A percentile compares a stretch with the other conserved stretches of the same genome.
phyloP scores from a whole-genome alignment of 805 yeast genomes.

The Kluyveromyces siamensis region DNA sequence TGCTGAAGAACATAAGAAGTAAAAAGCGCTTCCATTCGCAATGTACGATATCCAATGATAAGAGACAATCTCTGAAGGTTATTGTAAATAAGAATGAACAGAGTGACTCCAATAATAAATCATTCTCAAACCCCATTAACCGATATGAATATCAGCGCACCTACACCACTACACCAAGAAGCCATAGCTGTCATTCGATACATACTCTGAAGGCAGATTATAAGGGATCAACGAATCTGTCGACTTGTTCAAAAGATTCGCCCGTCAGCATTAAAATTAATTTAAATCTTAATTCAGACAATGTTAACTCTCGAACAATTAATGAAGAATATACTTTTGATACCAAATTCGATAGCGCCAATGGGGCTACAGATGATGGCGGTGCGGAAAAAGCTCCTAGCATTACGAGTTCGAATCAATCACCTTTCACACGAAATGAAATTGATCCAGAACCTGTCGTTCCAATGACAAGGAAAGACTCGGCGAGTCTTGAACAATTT shows the following conservation, averaged over 20 bases:
- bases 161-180: conserved; percentile 9
- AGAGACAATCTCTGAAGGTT: neutral
- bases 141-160: conserved; percentile 14
- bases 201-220: neutral
- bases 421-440: conserved; percentile 8
- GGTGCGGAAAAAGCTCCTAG: conserved; percentile 3
- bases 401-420: conserved; percentile 11
- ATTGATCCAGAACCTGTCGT: neutral
- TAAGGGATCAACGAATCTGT: neutral
- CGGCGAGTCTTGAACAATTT: conserved; percentile 4
- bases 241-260: neutral
- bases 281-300: neutral
- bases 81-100: neutral
- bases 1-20: neutral
- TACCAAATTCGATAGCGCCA: conserved; percentile 6
- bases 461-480: conserved; percentile 1
- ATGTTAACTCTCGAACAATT: conserved; percentile 3
- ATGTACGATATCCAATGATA: neutral
- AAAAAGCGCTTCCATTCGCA: neutral
- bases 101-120: conserved; percentile 1
- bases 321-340: conserved; percentile 11
- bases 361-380: neutral
- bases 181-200: conserved; percentile 7
- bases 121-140: conserved; percentile 11
- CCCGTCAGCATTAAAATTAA: neutral